Evolutionary conservation across 192 early-diverging fungal species (phyloP).

Genomic region (Backusella liffmaniae): DNA sequence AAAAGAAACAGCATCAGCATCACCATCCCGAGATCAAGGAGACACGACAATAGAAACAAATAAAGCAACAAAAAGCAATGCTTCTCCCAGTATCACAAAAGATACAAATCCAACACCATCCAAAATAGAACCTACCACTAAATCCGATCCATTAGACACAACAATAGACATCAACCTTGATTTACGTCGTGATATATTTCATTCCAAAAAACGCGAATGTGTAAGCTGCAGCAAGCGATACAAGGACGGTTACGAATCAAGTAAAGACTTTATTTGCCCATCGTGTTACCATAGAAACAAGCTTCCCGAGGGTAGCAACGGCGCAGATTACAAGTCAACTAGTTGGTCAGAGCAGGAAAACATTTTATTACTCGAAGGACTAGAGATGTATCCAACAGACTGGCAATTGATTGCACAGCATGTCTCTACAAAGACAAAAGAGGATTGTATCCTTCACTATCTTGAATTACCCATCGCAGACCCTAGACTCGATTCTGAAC

Average conservation of each 20-base stretch:
- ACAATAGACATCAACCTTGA: constrained; percentile 24
- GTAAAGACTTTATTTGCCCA: background rate
- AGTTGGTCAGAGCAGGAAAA: constrained; percentile 91
- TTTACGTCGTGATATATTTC: constrained; percentile 9
- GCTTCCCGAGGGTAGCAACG: background rate
- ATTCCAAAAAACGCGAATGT: background rate
- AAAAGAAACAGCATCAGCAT: background rate
- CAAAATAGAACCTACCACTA: background rate
- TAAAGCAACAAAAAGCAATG: background rate
- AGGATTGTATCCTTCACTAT: constrained; percentile 92
- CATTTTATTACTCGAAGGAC: constrained; percentile 84
- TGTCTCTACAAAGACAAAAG: constrained; percentile 84
- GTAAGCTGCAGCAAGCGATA: background rate
- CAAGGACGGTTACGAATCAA: background rate
- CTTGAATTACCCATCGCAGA: constrained; percentile 90
- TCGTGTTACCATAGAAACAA: background rate
- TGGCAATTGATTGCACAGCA: constrained; percentile 92
- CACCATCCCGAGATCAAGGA: background rate
- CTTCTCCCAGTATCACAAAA: background rate
- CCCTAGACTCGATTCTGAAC: constrained; percentile 58
- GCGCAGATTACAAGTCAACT: constrained; percentile 20
- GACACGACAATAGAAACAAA: background rate
- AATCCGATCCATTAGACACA: background rate
- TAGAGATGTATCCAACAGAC: constrained; percentile 93
- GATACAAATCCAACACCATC: background rate